Base-by-base conservation (phyloP, 2,329 filamentous ascomycete species). In the Lecanoromycetidae sp. region DNA sequence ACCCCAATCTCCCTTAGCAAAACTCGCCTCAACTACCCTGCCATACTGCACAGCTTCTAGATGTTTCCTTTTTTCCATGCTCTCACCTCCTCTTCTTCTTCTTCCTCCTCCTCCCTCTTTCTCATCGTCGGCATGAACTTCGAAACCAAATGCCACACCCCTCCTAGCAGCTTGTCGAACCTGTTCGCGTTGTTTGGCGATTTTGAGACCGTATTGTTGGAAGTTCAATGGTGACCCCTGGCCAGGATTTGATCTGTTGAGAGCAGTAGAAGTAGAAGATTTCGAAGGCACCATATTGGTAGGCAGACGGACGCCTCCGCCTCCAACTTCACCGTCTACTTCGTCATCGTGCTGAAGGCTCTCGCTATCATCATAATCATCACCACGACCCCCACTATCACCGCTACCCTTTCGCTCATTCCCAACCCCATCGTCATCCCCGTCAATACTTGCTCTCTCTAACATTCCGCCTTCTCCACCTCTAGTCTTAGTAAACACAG, bases 1-100 rank as follows among this genome's bases (percentile, higher is more conserved):
- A 7, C 44, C 51, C 51, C 51, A 52, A 25, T 52, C 51, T 25
- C 51, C 51, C 32, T 52, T 52, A n/a, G 51, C 51, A 45, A 52
- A 52, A 38, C 48, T 51, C 38, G 35, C 34, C 30, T 51, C 52
- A 22, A 53, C 52, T 10, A 53, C 46, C 26, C 46, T 44, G 3
- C 46, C 52, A 3, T 34, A 26, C 35, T 45, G 46, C 19, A 54
- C 43, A 15, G 49, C 49, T 26, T 51, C 52, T 22, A 49, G n/a
- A n/a, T n/a, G n/a, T n/a, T n/a, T n/a, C n/a, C n/a, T n/a, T n/a
- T n/a, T n/a, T n/a, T n/a, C n/a, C n/a, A n/a, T n/a, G n/a, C n/a
- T n/a, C n/a, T n/a, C n/a, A n/a, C n/a, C n/a, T n/a, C n/a, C n/a
- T n/a, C n/a, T n/a, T n/a, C n/a, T n/a, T n/a, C n/a, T n/a, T 35